These are phyloP conservation scores for Verticillium dahliae DNA, from an alignment of 2,329 filamentous ascomycete species.

Conservation along the genomic window DNA sequence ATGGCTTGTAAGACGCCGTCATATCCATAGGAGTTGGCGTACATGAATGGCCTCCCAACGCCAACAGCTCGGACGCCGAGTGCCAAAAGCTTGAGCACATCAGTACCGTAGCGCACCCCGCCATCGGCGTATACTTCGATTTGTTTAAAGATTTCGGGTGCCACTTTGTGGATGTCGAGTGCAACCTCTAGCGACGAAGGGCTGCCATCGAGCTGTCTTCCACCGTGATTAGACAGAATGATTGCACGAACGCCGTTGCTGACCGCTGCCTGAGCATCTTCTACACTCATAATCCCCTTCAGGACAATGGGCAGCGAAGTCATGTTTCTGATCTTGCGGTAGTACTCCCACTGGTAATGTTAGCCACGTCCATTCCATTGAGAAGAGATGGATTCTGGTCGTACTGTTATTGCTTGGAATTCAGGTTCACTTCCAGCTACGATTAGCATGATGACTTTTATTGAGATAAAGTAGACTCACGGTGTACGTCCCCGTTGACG, in stretches of 20 bases:
- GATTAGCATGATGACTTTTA: background rate
- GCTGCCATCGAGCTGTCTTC: constrained; percentile 31
- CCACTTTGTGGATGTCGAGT: constrained; percentile 17
- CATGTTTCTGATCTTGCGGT: background rate
- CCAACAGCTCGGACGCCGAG: constrained; percentile 33
- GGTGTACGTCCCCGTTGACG: constrained; percentile 9
- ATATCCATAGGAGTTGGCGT: constrained; percentile 2
- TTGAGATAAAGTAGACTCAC: background rate
- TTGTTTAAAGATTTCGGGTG: constrained; percentile 18
- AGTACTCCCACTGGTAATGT: background rate
- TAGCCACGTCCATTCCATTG: background rate
- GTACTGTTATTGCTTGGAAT: background rate
- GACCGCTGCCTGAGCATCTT: constrained; percentile 30
- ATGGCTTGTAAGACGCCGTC: constrained; percentile 3
- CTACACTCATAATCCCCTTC: constrained; percentile 32
- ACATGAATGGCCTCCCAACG: constrained; percentile 31
- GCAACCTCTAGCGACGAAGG: constrained; percentile 25
- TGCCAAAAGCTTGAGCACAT: constrained; percentile 32
- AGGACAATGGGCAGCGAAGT: constrained; percentile 27
- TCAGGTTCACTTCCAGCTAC: background rate
- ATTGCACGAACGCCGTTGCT: constrained; percentile 30
- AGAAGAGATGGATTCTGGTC: background rate
- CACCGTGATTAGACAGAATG: constrained; percentile 35
- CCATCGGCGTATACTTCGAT: constrained; percentile 26
- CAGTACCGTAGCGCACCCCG: constrained; percentile 31